These are phyloP conservation scores for Cyclocybe cylindracea DNA, from an alignment of 768 basidiomycete species.

Conservation along the genomic window DNA sequence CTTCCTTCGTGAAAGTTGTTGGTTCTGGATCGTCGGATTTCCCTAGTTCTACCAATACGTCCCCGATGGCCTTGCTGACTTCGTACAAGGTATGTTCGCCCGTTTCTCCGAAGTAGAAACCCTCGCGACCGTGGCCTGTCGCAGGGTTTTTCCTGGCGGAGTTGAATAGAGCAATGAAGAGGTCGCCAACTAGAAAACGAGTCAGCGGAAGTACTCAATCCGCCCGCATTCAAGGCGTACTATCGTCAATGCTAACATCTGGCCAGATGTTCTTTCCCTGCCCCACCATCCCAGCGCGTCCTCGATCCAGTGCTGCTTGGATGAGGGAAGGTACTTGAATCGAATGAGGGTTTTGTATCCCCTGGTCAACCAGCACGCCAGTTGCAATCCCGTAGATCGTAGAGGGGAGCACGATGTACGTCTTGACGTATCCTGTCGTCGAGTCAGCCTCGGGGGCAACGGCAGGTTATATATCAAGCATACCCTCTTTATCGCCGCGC, in stretches of 20 bases:
- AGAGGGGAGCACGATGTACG: slow-evolving; percentile 52
- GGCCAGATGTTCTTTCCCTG: slow-evolving; percentile 62
- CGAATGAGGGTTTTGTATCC: slow-evolving; percentile 54
- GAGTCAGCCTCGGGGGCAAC: too few species aligned
- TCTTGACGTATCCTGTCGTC: slow-evolving; percentile 46
- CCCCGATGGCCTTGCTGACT: slow-evolving; percentile 39
- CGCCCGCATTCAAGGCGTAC: slow-evolving; percentile 27
- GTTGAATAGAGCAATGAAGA: slow-evolving; percentile 47
- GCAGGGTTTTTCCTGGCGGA: slow-evolving; percentile 25
- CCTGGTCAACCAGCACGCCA: slow-evolving; percentile 47
- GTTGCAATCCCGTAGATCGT: slow-evolving; percentile 62
- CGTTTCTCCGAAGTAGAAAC: slow-evolving; percentile 55
- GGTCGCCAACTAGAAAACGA: slow-evolving; percentile 34
- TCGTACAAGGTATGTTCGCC: slow-evolving; percentile 46
- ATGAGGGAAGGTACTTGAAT: slow-evolving; percentile 53
- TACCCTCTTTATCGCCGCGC: slow-evolving; percentile 50
- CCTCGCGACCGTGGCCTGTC: slow-evolving; percentile 47
- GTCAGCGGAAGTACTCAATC: neutral
- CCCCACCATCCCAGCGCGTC: slow-evolving; percentile 55
- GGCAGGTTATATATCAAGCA: neutral
- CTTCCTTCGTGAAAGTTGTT: slow-evolving; percentile 47
- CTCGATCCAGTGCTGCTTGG: slow-evolving; percentile 43
- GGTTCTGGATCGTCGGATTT: slow-evolving; percentile 38
- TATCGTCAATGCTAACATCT: slow-evolving; percentile 53
- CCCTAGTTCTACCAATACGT: slow-evolving; percentile 38